These are phyloP conservation scores for Delonix regia DNA, from an alignment of 306 rosid genomes.

Conservation along the genomic window DNA sequence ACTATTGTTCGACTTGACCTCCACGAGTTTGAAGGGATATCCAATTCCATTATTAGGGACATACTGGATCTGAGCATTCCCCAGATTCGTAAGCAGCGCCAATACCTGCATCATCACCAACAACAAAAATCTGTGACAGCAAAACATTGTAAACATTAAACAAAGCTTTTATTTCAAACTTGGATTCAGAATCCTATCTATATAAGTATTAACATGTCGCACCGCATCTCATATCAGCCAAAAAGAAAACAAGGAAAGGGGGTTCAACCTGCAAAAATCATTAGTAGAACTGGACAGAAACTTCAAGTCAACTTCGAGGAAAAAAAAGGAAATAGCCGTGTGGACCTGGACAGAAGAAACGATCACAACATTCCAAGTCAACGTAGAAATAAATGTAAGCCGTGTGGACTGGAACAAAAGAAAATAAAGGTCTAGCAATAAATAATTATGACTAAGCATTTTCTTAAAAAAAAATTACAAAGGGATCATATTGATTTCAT, in stretches of 20 bases:
- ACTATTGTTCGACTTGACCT: background rate
- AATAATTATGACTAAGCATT: no score
- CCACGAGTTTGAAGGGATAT: constrained; percentile 36
- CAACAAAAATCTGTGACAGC: background rate
- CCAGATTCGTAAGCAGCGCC: background rate
- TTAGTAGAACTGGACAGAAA: background rate
- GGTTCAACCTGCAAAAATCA: background rate
- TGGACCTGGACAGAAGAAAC: no score
- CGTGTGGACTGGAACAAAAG: no score
- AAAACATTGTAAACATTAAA: background rate
- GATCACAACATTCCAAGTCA: background rate
- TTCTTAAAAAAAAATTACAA: no score
- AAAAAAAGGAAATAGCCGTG: background rate
- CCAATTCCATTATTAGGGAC: background rate
- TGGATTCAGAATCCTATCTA: background rate
- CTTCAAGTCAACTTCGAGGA: background rate
- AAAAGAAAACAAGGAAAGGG: no score
- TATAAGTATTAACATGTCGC: no score
- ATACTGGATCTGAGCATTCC: background rate
- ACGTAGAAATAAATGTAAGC: no score
- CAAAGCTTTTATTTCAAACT: background rate
- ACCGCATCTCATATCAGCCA: no score
- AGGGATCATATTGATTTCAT: no score
- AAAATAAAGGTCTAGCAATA: no score
- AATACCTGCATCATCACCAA: background rate